phyloP scores from a whole-genome alignment of 139 green algal genomes.

The Auxenochlorella pyrenoidosa region DNA sequence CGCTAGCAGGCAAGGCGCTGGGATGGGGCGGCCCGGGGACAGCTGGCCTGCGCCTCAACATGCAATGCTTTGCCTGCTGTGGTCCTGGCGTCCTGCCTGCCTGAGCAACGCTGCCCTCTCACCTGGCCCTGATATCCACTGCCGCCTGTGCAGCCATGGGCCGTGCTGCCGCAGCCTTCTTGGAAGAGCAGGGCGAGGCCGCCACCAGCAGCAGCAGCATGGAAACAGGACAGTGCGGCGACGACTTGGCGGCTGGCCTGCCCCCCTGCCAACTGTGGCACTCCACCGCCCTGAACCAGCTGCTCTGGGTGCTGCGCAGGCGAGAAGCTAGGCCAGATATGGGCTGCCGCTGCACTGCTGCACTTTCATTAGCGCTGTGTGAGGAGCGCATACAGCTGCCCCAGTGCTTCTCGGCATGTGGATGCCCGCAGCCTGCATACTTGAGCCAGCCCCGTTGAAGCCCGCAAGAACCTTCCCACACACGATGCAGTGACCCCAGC shows the following conservation, averaged over 20 bases:
- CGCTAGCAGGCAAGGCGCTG: conserved; percentile 7
- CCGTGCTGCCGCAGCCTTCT: neutral
- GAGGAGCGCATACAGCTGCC: too few relatives aligned
- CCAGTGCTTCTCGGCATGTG: too few relatives aligned
- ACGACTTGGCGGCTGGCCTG: neutral
- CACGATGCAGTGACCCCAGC: conserved; percentile 7
- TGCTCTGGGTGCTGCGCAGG: conserved; percentile 17
- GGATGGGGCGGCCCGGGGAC: too few relatives aligned
- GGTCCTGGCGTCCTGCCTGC: too few relatives aligned
- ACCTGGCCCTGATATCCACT: neutral
- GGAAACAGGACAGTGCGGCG: neutral
- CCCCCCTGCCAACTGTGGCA: neutral
- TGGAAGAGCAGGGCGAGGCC: neutral
- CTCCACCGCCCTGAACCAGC: neutral
- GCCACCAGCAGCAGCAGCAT: neutral
- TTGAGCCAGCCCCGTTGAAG: too few relatives aligned
- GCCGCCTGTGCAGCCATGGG: conserved; percentile 21
- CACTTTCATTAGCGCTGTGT: too few relatives aligned
- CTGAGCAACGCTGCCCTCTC: neutral
- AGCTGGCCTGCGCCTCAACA: neutral
- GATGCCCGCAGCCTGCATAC: too few relatives aligned
- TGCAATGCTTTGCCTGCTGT: neutral
- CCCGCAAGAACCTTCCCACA: too few relatives aligned
- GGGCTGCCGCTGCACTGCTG: neutral
- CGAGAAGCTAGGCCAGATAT: neutral